These are phyloP conservation scores for Agastache rugosa DNA, from an alignment of 257 asterid genomes.

Conservation along the genomic window DNA sequence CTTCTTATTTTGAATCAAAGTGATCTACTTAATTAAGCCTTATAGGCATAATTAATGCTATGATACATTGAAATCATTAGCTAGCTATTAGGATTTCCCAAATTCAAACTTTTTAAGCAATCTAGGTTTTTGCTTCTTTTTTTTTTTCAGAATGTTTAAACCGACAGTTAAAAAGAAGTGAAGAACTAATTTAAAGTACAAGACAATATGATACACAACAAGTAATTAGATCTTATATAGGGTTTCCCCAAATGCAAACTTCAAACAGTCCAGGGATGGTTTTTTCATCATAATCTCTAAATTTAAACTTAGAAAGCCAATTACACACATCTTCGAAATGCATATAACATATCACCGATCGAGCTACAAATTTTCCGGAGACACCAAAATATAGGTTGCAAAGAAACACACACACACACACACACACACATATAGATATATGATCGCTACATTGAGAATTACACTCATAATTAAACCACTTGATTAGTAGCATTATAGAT, in stretches of 20 bases:
- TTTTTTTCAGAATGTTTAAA: neutral
- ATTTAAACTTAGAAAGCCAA: neutral
- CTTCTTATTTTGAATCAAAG: too few species aligned
- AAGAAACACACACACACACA: too few species aligned
- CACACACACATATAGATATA: too few species aligned
- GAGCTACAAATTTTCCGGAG: too few species aligned
- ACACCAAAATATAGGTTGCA: too few species aligned
- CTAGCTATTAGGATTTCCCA: neutral
- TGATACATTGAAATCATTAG: too few species aligned
- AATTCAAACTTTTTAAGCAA: neutral
- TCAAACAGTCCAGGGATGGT: neutral
- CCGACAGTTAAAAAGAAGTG: neutral
- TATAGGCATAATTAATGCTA: too few species aligned
- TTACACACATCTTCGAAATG: neutral
- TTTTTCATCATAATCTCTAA: neutral
- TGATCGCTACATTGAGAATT: neutral
- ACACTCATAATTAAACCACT: neutral
- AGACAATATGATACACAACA: neutral
- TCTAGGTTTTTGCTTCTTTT: neutral
- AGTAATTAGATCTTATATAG: neutral
- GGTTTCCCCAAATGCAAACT: neutral
- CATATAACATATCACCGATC: too few species aligned
- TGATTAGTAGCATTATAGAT: neutral
- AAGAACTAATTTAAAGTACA: neutral
- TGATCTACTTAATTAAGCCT: too few species aligned